Evolutionary conservation across 208 protist genomes (phyloP).

Genomic region (Willaertia magna): DNA sequence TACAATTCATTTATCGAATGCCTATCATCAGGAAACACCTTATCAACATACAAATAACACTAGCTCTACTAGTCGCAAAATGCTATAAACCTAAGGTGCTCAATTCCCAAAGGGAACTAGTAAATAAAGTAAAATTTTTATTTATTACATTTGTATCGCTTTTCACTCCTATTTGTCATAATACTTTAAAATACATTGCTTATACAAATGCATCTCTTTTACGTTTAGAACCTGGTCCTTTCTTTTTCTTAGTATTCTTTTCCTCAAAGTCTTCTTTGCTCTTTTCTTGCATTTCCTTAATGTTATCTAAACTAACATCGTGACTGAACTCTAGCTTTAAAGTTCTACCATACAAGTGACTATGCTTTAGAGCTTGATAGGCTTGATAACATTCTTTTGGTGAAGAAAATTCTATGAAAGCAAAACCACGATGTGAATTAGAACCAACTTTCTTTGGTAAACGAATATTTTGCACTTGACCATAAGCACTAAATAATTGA

Average conservation of each 20-base stretch:
- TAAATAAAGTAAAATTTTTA: too few relatives aligned
- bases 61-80: too few relatives aligned
- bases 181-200: background rate
- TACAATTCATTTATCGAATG: too few relatives aligned
- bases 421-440: slow-evolving; percentile 87
- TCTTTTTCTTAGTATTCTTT: background rate
- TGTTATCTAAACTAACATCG: slow-evolving; percentile 43
- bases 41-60: too few relatives aligned
- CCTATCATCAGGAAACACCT: too few relatives aligned
- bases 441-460: slow-evolving; percentile 82
- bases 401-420: slow-evolving; percentile 93
- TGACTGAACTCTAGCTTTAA: slow-evolving; percentile 88
- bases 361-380: slow-evolving; percentile 65
- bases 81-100: too few relatives aligned
- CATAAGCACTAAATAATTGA: slow-evolving; percentile 73
- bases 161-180: too few relatives aligned
- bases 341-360: slow-evolving; percentile 93
- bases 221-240: background rate
- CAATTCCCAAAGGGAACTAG: too few relatives aligned
- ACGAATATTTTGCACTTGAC: slow-evolving; percentile 77
- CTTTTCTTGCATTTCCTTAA: background rate
- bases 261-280: background rate
- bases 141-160: too few relatives aligned
- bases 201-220: background rate
- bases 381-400: slow-evolving; percentile 82